phyloP scores from a whole-genome alignment of 306 rosid genomes.

The Trifolium subterraneum region DNA sequence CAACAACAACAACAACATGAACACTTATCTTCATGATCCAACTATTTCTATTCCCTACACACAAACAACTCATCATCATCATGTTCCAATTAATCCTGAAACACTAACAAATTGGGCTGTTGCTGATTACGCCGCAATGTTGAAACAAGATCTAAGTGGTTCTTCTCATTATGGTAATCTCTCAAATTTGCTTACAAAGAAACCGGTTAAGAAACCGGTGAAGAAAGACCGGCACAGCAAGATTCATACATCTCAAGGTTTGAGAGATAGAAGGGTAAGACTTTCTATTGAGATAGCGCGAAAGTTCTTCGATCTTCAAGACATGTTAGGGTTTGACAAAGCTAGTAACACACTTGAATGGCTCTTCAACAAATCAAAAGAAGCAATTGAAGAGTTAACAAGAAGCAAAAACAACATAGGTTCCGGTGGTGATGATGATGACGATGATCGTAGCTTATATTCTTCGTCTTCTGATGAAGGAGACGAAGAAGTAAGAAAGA shows the following conservation, averaged over 20 bases:
- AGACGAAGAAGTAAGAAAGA: slow-evolving; percentile 12
- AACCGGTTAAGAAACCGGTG: slow-evolving; percentile 36
- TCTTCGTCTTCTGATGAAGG: slow-evolving; percentile 45
- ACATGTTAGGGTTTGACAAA: slow-evolving; percentile 89
- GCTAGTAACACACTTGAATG: slow-evolving; percentile 92
- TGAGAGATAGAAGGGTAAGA: slow-evolving; percentile 83
- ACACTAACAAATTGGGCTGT: slow-evolving; percentile 44
- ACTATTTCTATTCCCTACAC: slow-evolving; percentile 39
- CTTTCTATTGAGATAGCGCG: slow-evolving; percentile 75
- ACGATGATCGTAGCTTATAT: slow-evolving; percentile 17
- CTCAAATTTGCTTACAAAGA: slow-evolving; percentile 30
- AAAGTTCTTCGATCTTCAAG: slow-evolving; percentile 92
- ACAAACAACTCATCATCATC: slow-evolving; percentile 30
- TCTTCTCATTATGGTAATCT: not conserved
- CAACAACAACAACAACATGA: slow-evolving; percentile 25
- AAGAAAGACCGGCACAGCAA: slow-evolving; percentile 91
- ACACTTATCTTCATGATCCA: slow-evolving; percentile 46
- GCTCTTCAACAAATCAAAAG: slow-evolving; percentile 70
- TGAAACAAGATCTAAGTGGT: slow-evolving; percentile 37
- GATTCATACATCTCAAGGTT: slow-evolving; percentile 85
- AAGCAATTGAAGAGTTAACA: slow-evolving; percentile 59
- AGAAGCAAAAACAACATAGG: slow-evolving; percentile 35
- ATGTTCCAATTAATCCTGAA: slow-evolving; percentile 44
- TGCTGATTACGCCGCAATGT: slow-evolving; percentile 40
- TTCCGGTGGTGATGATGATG: not conserved